Conservation (phyloP, 2,329 filamentous ascomycete genomes). For the Exserohilum turcica region DNA sequence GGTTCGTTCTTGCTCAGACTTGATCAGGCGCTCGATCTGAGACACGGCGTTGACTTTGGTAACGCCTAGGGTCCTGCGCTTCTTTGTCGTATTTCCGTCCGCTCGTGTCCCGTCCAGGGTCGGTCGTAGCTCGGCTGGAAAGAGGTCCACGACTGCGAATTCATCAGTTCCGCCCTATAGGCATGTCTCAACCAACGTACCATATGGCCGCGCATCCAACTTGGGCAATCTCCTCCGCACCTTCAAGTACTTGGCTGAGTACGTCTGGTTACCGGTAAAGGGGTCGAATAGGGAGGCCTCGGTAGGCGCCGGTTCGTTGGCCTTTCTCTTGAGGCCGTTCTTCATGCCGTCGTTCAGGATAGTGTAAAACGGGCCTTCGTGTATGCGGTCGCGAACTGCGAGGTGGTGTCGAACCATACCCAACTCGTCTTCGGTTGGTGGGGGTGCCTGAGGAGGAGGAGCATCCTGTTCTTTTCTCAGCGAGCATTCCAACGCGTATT, state of each 20-base stretch:
- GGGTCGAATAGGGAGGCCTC: slow-evolving; percentile 58
- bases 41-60: slow-evolving; percentile 39
- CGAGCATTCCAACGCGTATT: slow-evolving; percentile 10
- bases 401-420: slow-evolving; percentile 57
- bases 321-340: slow-evolving; percentile 48
- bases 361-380: slow-evolving; percentile 65
- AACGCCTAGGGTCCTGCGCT: slow-evolving; percentile 42
- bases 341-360: slow-evolving; percentile 57
- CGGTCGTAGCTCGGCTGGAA: slow-evolving; percentile 63
- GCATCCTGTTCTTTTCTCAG: slow-evolving; percentile 38
- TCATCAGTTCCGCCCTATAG: slow-evolving; percentile 9
- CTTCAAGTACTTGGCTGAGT: slow-evolving; percentile 62
- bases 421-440: slow-evolving; percentile 54
- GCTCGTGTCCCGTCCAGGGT: slow-evolving; percentile 52
- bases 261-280: slow-evolving; percentile 66
- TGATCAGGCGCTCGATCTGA: slow-evolving; percentile 47
- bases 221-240: slow-evolving; percentile 61
- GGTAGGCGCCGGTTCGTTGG: slow-evolving; percentile 46
- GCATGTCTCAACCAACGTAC: slow-evolving; percentile 47
- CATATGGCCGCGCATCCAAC: slow-evolving; percentile 59
- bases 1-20: slow-evolving; percentile 52
- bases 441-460: slow-evolving; percentile 44
- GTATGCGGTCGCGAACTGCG: slow-evolving; percentile 59
- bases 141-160: slow-evolving; percentile 59
- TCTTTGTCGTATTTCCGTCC: slow-evolving; percentile 31